Evolutionary conservation across 176 grass and related monocot genomes (phyloP).

Genomic region (Musa schizocarpa): DNA sequence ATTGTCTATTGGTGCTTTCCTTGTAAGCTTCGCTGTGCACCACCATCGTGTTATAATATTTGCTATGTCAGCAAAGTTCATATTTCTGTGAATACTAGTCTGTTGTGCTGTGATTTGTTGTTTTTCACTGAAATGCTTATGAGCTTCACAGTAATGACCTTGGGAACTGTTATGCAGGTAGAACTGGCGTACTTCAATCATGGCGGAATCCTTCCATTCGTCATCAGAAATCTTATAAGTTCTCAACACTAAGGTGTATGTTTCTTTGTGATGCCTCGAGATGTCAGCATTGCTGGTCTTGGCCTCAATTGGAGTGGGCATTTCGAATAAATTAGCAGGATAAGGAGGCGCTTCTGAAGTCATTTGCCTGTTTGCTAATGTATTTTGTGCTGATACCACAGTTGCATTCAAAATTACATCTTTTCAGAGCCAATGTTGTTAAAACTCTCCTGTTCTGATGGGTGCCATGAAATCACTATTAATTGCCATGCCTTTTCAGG

Average conservation of each 20-base stretch:
- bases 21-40: not conserved
- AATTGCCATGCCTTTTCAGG: too few relatives aligned
- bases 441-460: too few relatives aligned
- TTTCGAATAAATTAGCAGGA: not conserved
- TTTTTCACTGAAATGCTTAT: not conserved
- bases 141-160: too few relatives aligned
- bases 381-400: too few relatives aligned
- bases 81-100: not conserved
- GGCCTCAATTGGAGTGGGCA: not conserved
- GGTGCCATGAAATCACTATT: too few relatives aligned
- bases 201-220: conserved; percentile 84
- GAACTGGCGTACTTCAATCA: conserved; percentile 91
- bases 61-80: not conserved
- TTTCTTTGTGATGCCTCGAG: not conserved
- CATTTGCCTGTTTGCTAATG: too few relatives aligned
- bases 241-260: conserved; percentile 33
- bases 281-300: not conserved
- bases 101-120: not conserved
- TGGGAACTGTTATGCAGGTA: conserved; percentile 34
- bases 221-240: conserved; percentile 61
- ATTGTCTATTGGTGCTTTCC: not conserved
- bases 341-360: too few relatives aligned
- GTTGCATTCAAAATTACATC: too few relatives aligned
- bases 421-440: too few relatives aligned
- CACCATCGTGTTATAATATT: not conserved